Conservation (phyloP, 2,329 filamentous ascomycete genomes). For the Verticillium nubilum region DNA sequence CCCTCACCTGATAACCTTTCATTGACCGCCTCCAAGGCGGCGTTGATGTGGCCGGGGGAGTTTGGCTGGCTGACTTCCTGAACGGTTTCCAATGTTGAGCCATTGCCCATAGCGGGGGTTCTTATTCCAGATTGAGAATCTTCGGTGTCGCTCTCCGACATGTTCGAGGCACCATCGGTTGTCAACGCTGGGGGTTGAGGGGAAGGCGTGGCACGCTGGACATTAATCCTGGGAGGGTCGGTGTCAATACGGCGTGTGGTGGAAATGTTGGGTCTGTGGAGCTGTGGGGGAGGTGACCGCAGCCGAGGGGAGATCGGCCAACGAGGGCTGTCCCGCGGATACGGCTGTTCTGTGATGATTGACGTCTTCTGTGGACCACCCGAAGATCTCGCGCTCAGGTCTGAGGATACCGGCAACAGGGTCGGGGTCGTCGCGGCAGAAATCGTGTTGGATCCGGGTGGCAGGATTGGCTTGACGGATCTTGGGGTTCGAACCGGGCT, state of each 20-base stretch:
- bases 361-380: slow-evolving; percentile 56
- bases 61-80: slow-evolving; percentile 80
- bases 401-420: slow-evolving; percentile 54
- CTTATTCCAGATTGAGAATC: slow-evolving; percentile 50
- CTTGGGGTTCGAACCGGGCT: slow-evolving; percentile 53
- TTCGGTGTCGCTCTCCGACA: slow-evolving; percentile 48
- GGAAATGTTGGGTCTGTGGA: slow-evolving; percentile 39
- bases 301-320: slow-evolving; percentile 76
- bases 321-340: slow-evolving; percentile 47
- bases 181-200: slow-evolving; percentile 28
- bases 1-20: slow-evolving; percentile 41
- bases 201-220: slow-evolving; percentile 44
- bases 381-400: slow-evolving; percentile 55
- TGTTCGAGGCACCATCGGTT: slow-evolving; percentile 24
- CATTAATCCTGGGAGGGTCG: slow-evolving; percentile 46
- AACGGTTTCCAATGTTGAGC: slow-evolving; percentile 76
- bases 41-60: slow-evolving; percentile 52
- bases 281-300: slow-evolving; percentile 66
- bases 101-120: slow-evolving; percentile 51
- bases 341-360: slow-evolving; percentile 32
- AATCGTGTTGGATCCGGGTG: slow-evolving; percentile 60
- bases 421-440: slow-evolving; percentile 64
- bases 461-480: slow-evolving; percentile 52
- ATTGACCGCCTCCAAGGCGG: slow-evolving; percentile 44
- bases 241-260: slow-evolving; percentile 41